Base-by-base conservation (phyloP, 495 filamentous ascomycete genomes). In the Aspergillus baeticus region DNA sequence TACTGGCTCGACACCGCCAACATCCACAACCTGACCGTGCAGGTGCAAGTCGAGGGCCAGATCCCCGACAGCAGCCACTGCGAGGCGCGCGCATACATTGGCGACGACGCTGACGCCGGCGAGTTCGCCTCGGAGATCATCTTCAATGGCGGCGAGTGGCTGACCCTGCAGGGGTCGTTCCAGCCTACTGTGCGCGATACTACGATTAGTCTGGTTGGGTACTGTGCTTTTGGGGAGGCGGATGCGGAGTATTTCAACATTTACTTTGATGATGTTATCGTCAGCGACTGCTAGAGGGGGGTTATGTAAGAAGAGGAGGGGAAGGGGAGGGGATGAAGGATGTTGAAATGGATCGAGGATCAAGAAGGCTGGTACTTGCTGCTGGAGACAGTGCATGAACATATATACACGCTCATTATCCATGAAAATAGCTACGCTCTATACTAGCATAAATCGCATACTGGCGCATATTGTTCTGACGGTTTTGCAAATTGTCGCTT, bases 1-100 rank as follows among this genome's bases (percentile, higher is more conserved):
- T 47, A 47, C 44, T 47, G 44, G 44, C 44, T 47, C 44, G 44
- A 47, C 29, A 15, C 31, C 23, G 44, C 31, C 14, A n/a, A 34
- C 5, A 7, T 29, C 26, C 29, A 47, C 44, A 26, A 17, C 2
- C 29, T 47, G 7, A 47, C 44, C 26, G 44, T 47, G 21, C 23
- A 33, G 1, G 14, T 47, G 23, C 44, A 26, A 3, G 23, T 47
- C 14, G 21, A 6, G 3, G 44, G 33, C 13, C 2, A 23, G 4
- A 14, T 35, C 14, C 6, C 20, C 10, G 17, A 2, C 13, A 6
- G 4, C 2, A 18, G 33, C 22, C 3, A 13, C 10, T 47, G 44
- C 44, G 18, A 26, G 4, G 29, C 34, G 2, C 6, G 7, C 44
- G 44, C 44, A 1, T 35, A 29, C 20, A 26, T 34, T 1, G 29